Percentiles rank a stretch among this genome's conserved stretches.
phyloP scores from a whole-genome alignment of 352 stramenopile species.

The Globisporangium sylvaticum region DNA sequence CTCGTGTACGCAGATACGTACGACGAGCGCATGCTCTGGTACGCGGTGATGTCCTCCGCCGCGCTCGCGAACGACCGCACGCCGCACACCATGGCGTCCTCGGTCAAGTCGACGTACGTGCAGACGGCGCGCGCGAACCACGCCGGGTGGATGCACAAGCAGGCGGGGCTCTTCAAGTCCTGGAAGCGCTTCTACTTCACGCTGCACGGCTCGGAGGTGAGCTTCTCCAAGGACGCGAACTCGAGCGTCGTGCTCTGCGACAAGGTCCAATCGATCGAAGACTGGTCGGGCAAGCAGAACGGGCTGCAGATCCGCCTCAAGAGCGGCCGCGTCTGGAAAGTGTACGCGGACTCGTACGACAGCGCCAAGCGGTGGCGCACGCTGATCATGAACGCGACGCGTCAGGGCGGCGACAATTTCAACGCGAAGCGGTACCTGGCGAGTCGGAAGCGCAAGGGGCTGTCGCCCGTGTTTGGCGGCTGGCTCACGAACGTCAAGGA shows the following conservation, averaged over 20 bases:
- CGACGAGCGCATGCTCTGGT: constrained; percentile 83
- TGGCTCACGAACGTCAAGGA: constrained; percentile 70
- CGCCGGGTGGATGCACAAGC: constrained; percentile 78
- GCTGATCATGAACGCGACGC: constrained; percentile 48
- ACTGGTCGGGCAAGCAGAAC: constrained; percentile 70
- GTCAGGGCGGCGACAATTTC: constrained; percentile 42
- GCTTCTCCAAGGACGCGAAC: constrained; percentile 73
- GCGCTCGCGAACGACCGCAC: constrained; percentile 43
- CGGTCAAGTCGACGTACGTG: constrained; percentile 76
- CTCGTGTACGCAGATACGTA: constrained; percentile 79
- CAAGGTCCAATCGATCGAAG: constrained; percentile 50
- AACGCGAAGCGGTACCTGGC: constrained; percentile 68
- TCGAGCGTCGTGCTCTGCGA: constrained; percentile 55
- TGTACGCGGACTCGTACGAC: constrained; percentile 76
- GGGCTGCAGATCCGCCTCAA: constrained; percentile 61
- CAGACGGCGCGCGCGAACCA: constrained; percentile 68
- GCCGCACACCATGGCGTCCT: constrained; percentile 25
- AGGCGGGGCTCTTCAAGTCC: constrained; percentile 70
- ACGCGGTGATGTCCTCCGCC: constrained; percentile 58
- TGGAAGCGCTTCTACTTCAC: constrained; percentile 84
- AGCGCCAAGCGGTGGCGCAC: constrained; percentile 70
- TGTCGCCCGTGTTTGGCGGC: constrained; percentile 66
- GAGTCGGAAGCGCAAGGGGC: constrained; percentile 61
- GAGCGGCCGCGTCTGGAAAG: constrained; percentile 63
- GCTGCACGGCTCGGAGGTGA: constrained; percentile 68